Evolutionary conservation across 2,329 filamentous ascomycete genomes (phyloP), one percentile per base, ranked within the genome.

Genomic region (Diaporthe sp.): DNA sequence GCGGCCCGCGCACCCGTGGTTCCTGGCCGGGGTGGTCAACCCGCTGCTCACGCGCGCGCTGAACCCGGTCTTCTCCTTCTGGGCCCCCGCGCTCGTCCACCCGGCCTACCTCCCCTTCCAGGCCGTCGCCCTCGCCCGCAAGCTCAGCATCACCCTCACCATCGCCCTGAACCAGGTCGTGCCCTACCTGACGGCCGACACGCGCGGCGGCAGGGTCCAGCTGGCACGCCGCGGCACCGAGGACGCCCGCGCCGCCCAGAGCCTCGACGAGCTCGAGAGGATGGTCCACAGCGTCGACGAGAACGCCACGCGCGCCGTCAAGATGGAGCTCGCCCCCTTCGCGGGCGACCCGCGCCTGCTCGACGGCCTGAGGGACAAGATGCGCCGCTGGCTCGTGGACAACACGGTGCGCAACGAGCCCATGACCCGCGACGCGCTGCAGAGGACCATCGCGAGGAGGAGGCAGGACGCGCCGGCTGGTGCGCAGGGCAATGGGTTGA

Each of bases 341-440:
- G 91, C 88, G 69, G 93, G 92, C n/a, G 93, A 97, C 80, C 85
- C 89, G 49, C 89, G 90, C 76, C 88, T 87, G n/a, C 86, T 93
- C 62, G 87, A 87, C 59, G 91, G 91, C 75, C 85, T 97, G 80
- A 90, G 92, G 77, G 89, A 89, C 55, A 94, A 93, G 80, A 90
- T 98, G 85, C 94, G 93, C 84, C 94, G 97, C 80, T 98, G 95
- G 89, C 87, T 98, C 79, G 92, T 98, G 69, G 92, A 97, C 83
- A 97, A 97, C 81, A 96, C 93, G 19, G 94, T 97, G 76, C 89
- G 92, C 78, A 91, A 90, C 65, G 94, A 96, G 83, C 93, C 92
- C 0, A 94, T 96, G 85, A 96, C 98, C 12, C 90, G 92, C 79
- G 93, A 95, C 83, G 95, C 95, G 0, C 88, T 98, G 79, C 92